Evolutionary conservation across 306 rosid genomes (phyloP), one percentile per base, ranked within the genome.

Genomic region (Arachis stenosperma): DNA sequence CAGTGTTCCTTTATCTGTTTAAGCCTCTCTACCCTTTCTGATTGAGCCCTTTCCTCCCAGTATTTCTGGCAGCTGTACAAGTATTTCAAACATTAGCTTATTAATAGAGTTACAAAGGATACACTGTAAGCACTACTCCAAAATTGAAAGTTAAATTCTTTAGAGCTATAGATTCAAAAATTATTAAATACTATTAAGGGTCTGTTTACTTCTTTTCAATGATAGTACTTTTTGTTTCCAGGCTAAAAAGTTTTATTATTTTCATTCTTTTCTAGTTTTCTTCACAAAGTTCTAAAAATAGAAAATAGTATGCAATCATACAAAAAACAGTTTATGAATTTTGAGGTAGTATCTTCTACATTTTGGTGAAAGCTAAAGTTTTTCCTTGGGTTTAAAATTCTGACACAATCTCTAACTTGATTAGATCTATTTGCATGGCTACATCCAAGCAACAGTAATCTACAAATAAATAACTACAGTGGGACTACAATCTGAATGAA

Each of bases 1-100:
- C 99, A 94, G 46, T 94, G 90, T 77, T 88, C 84, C 86, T 94
- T 94, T 51, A 81, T 86, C 74, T 86, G 95, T 63, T 81, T 89
- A 40, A 94, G 50, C 83, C 99, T 87, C 84, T 89, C 97, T 0
- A 33, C 78, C 71, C 91, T 88, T 42, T 94, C 99, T 5, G 81
- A 59, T 62, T 73, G 85, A 44, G 84, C 86, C 77, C 97, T 79
- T 80, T 83, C 75, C 73, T 85, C 91, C 99, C 99, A 91, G 85
- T 94, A 94, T 56, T 88, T 83, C 27, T 9, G 76, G 77, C 96
- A 91, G 58, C 99, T 94, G 83, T 71, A 15, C 10, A 65, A 39
- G 14, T 0, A 71, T 17, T 61, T 0, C 60, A 3, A 56, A 30
- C 29, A 47, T 33, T 6, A 68, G 42, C n/a, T 8, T 10, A 5